These are phyloP conservation scores for Fusarium nelsonii DNA, from an alignment of 2,329 filamentous ascomycete genomes.

Conservation along the genomic window DNA sequence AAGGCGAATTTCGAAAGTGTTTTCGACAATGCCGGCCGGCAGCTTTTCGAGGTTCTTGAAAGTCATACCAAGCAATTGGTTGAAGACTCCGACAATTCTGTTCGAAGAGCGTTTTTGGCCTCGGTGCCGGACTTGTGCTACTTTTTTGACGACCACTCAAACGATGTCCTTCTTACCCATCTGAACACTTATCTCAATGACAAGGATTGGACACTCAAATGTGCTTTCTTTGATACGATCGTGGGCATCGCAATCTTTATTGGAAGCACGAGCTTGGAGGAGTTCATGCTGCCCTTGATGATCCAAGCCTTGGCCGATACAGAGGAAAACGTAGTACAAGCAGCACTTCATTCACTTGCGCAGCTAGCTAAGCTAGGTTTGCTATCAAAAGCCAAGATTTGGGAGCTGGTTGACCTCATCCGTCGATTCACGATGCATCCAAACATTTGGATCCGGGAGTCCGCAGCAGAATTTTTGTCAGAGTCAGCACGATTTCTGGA, in stretches of 20 bases:
- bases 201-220: slow-evolving; percentile 95
- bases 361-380: slow-evolving; percentile 90
- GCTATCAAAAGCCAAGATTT: slow-evolving; percentile 84
- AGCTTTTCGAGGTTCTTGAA: slow-evolving; percentile 87
- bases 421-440: slow-evolving; percentile 92
- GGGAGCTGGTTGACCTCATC: slow-evolving; percentile 88
- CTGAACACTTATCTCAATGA: slow-evolving; percentile 98
- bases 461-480: slow-evolving; percentile 85
- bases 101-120: slow-evolving; percentile 89
- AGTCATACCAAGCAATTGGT: slow-evolving; percentile 89
- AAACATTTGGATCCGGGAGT: slow-evolving; percentile 94
- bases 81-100: slow-evolving; percentile 86
- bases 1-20: slow-evolving; percentile 82
- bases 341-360: slow-evolving; percentile 87
- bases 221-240: slow-evolving; percentile 95
- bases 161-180: slow-evolving; percentile 96
- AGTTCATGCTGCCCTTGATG: slow-evolving; percentile 96
- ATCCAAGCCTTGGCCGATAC: slow-evolving; percentile 92
- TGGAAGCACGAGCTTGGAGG: slow-evolving; percentile 88
- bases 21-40: slow-evolving; percentile 87
- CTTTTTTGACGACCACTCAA: slow-evolving; percentile 93
- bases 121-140: slow-evolving; percentile 94
- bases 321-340: slow-evolving; percentile 94
- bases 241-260: slow-evolving; percentile 93
- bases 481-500: slow-evolving; percentile 81